Evolutionary conservation across 164 flowering plant species (phyloP).

Genomic region (Cinnamomum chago): DNA sequence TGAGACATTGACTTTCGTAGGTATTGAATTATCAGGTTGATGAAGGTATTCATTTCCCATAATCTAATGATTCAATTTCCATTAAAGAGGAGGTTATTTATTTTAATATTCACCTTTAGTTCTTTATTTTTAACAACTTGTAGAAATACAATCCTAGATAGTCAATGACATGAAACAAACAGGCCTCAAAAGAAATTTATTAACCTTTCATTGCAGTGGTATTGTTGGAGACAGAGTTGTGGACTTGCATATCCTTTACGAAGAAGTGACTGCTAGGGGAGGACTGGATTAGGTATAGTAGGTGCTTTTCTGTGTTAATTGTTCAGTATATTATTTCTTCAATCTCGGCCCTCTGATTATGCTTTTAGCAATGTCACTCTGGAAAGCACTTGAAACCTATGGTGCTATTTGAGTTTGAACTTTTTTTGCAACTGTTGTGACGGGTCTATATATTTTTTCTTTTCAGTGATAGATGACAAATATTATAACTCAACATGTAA

Average conservation of each 20-base stretch:
- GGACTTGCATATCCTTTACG: conserved; percentile 33
- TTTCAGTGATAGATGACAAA: too few relatives aligned
- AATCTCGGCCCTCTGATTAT: background rate
- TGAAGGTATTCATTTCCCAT: background rate
- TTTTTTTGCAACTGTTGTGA: too few relatives aligned
- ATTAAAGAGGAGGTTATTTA: background rate
- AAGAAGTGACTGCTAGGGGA: conserved; percentile 43
- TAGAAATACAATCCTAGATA: background rate
- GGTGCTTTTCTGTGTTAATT: background rate
- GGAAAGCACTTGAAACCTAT: background rate
- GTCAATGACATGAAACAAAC: background rate
- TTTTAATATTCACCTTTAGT: background rate
- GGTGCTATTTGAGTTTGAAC: background rate
- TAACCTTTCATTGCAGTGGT: conserved; percentile 21
- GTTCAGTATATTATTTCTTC: background rate
- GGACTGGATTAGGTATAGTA: conserved; percentile 34
- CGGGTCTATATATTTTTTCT: too few relatives aligned
- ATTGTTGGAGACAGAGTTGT: conserved; percentile 17
- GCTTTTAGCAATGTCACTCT: background rate
- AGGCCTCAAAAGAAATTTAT: background rate
- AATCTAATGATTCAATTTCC: background rate
- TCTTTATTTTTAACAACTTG: background rate
- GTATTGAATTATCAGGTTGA: background rate
- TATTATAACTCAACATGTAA: too few relatives aligned
- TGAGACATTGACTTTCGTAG: background rate